These are phyloP conservation scores for Darksidea phi DNA, from an alignment of 495 filamentous ascomycete species.

Conservation along the genomic window DNA sequence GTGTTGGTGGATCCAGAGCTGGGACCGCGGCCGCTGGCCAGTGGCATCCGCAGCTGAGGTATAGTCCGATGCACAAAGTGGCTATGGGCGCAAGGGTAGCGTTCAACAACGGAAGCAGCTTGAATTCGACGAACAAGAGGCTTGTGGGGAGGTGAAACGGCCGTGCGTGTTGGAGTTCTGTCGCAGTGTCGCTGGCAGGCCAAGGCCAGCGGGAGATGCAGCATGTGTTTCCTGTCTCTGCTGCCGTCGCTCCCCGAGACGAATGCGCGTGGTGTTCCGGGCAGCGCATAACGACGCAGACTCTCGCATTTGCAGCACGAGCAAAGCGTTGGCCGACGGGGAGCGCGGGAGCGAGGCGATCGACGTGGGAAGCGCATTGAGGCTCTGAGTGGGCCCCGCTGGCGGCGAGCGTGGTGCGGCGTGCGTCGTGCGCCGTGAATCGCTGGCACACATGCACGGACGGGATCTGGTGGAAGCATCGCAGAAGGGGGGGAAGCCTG, in stretches of 20 bases:
- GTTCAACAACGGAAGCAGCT: conserved; percentile 10
- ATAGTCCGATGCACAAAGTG: conserved; percentile 26
- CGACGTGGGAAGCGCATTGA: conserved; percentile 18
- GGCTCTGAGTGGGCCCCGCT: conserved; percentile 21
- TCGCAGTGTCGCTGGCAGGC: conserved; percentile 31
- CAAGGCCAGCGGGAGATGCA: conserved; percentile 3
- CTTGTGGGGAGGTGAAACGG: conserved; percentile 25
- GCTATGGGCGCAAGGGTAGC: conserved; percentile 28
- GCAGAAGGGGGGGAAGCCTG: background rate
- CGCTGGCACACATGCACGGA: conserved; percentile 30
- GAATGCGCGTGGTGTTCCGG: conserved; percentile 3
- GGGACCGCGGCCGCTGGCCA: conserved; percentile 22
- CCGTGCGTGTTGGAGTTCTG: conserved; percentile 33
- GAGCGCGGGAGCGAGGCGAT: conserved; percentile 14
- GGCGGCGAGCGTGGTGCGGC: no score
- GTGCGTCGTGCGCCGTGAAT: conserved; percentile 20
- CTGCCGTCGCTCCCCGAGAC: conserved; percentile 20
- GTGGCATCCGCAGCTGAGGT: conserved; percentile 18
- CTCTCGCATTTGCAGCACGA: conserved; percentile 10
- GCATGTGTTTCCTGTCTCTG: conserved; percentile 11
- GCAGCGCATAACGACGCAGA: conserved; percentile 10
- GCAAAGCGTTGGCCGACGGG: background rate
- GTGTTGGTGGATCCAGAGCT: conserved; percentile 20
- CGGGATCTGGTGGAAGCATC: conserved; percentile 30
- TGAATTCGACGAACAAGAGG: conserved; percentile 8